phyloP scores from a whole-genome alignment of 345 rosid genomes.

The Citrus inodora region DNA sequence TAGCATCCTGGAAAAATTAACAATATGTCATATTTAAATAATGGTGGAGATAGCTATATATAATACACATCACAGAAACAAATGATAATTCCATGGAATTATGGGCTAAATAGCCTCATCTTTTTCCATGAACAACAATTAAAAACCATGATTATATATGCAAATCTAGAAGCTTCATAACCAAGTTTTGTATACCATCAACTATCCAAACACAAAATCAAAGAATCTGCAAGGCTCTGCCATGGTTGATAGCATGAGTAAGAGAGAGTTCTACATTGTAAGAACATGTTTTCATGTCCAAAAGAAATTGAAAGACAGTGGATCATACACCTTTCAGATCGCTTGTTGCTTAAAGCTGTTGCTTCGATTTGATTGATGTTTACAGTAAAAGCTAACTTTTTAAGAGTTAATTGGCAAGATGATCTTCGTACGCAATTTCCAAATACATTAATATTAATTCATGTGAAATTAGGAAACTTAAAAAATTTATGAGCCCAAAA shows the following conservation, averaged over 20 bases:
- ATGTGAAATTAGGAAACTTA: neutral
- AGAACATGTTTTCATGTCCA: neutral
- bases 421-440: neutral
- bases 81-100: neutral
- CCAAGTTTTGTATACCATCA: neutral
- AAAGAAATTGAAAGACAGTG: neutral
- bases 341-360: neutral
- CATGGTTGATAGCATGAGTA: neutral
- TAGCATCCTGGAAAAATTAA: slow-evolving; percentile 71
- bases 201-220: neutral
- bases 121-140: neutral
- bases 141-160: neutral
- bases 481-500: neutral
- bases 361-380: neutral
- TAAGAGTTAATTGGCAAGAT: neutral
- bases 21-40: slow-evolving; percentile 9
- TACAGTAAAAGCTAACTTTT: neutral
- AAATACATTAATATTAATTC: neutral
- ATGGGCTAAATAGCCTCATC: neutral
- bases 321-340: neutral
- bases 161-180: neutral
- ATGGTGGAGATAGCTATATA: slow-evolving; percentile 1
- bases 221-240: neutral
- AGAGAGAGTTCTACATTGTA: neutral
- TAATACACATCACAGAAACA: neutral